A percentile compares a stretch with the other conserved stretches of the same genome.
phyloP scores from a whole-genome alignment of 768 basidiomycete species.

The Hypsizygus marmoreus region DNA sequence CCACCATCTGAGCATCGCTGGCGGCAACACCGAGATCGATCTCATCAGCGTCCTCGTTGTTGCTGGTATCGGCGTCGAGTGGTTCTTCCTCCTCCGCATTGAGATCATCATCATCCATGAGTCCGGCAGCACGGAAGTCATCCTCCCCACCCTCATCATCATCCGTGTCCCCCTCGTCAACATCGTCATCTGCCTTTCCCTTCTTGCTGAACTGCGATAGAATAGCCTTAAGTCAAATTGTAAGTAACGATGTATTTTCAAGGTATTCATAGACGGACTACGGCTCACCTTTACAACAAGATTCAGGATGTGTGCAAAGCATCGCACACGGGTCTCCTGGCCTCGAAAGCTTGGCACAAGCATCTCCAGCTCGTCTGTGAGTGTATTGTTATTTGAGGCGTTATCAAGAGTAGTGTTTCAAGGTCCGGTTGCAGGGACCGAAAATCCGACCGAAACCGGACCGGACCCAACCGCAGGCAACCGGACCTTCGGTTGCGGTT shows the following conservation, averaged over 20 bases:
- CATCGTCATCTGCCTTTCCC: neutral
- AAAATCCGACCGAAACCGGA: no score
- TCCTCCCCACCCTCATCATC: slow-evolving; percentile 3
- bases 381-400: slow-evolving; percentile 10
- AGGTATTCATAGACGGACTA: no score
- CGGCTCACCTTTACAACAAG: slow-evolving; percentile 22
- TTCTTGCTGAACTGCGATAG: slow-evolving; percentile 18
- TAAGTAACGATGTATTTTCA: neutral
- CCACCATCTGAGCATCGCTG: slow-evolving; percentile 4
- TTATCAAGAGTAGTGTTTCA: no score
- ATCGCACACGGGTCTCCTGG: slow-evolving; percentile 6
- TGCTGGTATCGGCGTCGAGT: no score
- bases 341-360: slow-evolving; percentile 7
- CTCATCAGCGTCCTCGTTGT: slow-evolving; percentile 12
- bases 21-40: slow-evolving; percentile 4
- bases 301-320: slow-evolving; percentile 20
- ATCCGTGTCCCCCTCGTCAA: neutral
- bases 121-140: no score
- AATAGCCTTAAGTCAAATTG: slow-evolving; percentile 19
- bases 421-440: no score
- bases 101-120: slow-evolving; percentile 3
- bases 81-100: slow-evolving; percentile 9
- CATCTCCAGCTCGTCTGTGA: slow-evolving; percentile 1
- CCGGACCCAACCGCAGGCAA: no score
- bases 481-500: no score